These are phyloP conservation scores for Suhomyces chickasaworum DNA, from an alignment of 1,139 yeast species.

Conservation along the genomic window DNA sequence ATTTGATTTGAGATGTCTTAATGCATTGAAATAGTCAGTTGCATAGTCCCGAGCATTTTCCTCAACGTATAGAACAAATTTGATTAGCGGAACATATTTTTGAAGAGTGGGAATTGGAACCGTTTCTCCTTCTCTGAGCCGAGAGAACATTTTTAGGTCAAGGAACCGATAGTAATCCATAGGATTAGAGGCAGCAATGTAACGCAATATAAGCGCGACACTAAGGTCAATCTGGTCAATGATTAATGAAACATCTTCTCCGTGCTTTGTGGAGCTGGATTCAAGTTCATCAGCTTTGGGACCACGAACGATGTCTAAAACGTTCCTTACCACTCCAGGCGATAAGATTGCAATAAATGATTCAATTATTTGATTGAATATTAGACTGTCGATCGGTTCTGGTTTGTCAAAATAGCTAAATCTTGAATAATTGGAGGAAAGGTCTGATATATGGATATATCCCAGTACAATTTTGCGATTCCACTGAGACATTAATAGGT, in stretches of 20 bases:
- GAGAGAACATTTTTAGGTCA: slow-evolving; percentile 37
- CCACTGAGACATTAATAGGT: slow-evolving; percentile 36
- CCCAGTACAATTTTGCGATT: slow-evolving; percentile 16
- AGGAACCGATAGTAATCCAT: slow-evolving; percentile 47
- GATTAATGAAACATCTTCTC: slow-evolving; percentile 5
- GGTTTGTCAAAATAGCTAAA: slow-evolving; percentile 20
- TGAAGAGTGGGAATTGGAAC: slow-evolving; percentile 46
- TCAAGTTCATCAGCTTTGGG: slow-evolving; percentile 8
- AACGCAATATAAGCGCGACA: slow-evolving; percentile 49
- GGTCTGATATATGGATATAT: slow-evolving; percentile 14
- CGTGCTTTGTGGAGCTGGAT: not conserved
- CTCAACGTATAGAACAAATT: slow-evolving; percentile 49
- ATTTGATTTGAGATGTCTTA: slow-evolving; percentile 47
- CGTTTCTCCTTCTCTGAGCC: slow-evolving; percentile 36
- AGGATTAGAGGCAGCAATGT: slow-evolving; percentile 59
- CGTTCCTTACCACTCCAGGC: slow-evolving; percentile 17
- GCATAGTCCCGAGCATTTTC: slow-evolving; percentile 37
- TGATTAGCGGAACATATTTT: slow-evolving; percentile 52
- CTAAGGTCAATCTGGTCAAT: slow-evolving; percentile 46
- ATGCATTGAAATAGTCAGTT: slow-evolving; percentile 38
- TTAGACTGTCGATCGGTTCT: slow-evolving; percentile 10
- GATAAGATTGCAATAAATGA: slow-evolving; percentile 17
- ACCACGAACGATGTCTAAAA: slow-evolving; percentile 17
- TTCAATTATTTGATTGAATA: slow-evolving; percentile 15
- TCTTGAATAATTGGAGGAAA: slow-evolving; percentile 18